Evolutionary conservation across 2,329 filamentous ascomycete species (phyloP).

Genomic region (Rutstroemia sp.): DNA sequence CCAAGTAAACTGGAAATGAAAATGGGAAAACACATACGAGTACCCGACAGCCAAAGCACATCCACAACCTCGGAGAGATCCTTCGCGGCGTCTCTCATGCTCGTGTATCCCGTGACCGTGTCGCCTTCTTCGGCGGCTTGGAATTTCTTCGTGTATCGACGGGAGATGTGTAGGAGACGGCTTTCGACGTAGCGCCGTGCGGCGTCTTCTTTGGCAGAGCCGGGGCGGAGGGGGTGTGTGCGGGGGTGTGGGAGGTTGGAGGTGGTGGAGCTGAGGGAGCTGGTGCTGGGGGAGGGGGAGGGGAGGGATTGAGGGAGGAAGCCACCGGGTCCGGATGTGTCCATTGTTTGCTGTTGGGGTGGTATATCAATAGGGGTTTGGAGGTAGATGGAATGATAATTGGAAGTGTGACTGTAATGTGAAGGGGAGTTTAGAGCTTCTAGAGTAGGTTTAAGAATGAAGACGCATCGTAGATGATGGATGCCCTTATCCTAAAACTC

Average conservation of each 20-base stretch:
- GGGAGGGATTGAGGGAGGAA: conserved; percentile 43
- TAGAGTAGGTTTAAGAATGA: not conserved
- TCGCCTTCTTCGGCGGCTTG: conserved; percentile 37
- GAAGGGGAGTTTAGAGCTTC: not conserved
- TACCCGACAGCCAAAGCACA: conserved; percentile 79
- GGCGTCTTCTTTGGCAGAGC: conserved; percentile 53
- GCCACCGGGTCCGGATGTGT: conserved; percentile 34
- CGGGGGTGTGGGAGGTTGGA: conserved; percentile 49
- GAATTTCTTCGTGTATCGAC: conserved; percentile 55
- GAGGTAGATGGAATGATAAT: not conserved
- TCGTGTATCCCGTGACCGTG: conserved; percentile 61
- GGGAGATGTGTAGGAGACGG: conserved; percentile 44
- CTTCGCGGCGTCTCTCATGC: conserved; percentile 46
- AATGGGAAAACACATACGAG: conserved; percentile 51
- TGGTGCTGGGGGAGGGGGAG: conserved; percentile 47
- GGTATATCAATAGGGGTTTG: not conserved
- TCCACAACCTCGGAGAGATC: conserved; percentile 72
- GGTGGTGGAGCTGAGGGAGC: conserved; percentile 32
- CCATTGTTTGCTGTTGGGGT: not conserved
- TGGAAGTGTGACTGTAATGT: not conserved
- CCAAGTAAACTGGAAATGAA: not conserved
- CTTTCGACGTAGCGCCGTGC: conserved; percentile 51
- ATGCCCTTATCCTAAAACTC: too few species aligned
- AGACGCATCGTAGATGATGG: too few species aligned
- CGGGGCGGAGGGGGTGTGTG: conserved; percentile 43